phyloP scores from a whole-genome alignment of 116 monocot genomes.

The Thalassia testudinum region DNA sequence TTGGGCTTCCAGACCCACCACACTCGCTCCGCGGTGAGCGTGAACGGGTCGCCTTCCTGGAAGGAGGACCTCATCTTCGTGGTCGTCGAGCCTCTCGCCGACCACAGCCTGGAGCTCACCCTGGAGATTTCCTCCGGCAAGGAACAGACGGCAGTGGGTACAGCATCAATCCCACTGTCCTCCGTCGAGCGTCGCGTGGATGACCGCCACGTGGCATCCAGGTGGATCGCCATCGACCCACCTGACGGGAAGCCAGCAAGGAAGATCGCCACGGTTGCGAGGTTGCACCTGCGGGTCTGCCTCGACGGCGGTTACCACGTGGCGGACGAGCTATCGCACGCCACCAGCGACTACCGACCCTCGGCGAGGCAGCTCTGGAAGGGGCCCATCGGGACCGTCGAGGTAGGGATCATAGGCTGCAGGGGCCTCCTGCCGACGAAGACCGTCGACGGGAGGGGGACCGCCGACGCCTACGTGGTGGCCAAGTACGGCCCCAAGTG shows the following conservation, averaged over 20 bases:
- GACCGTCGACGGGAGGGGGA: constrained; percentile 44
- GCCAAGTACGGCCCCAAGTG: constrained; percentile 89
- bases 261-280: constrained; percentile 6
- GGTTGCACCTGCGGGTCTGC: constrained; percentile 68
- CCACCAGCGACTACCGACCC: constrained; percentile 68
- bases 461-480: constrained; percentile 54
- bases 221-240: constrained; percentile 44
- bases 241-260: constrained; percentile 5
- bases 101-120: constrained; percentile 29
- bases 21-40: constrained; percentile 20
- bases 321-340: constrained; percentile 42
- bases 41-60: constrained; percentile 55
- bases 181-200: constrained; percentile 75
- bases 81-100: constrained; percentile 58
- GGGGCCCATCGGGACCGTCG: constrained; percentile 42
- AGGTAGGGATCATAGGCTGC: constrained; percentile 75
- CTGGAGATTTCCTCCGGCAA: constrained; percentile 52
- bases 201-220: constrained; percentile 54
- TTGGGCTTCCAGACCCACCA: constrained; percentile 48
- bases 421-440: constrained; percentile 43
- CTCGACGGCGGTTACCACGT: constrained; percentile 88
- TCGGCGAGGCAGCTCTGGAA: constrained; percentile 85
- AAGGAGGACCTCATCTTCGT: constrained; percentile 81
- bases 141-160: constrained; percentile 28
- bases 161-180: constrained; percentile 30